A percentile compares a stretch with the other conserved stretches of the same genome.
Conservation (phyloP, 768 basidiomycete genomes). For the Infundibulicybe gibba region DNA sequence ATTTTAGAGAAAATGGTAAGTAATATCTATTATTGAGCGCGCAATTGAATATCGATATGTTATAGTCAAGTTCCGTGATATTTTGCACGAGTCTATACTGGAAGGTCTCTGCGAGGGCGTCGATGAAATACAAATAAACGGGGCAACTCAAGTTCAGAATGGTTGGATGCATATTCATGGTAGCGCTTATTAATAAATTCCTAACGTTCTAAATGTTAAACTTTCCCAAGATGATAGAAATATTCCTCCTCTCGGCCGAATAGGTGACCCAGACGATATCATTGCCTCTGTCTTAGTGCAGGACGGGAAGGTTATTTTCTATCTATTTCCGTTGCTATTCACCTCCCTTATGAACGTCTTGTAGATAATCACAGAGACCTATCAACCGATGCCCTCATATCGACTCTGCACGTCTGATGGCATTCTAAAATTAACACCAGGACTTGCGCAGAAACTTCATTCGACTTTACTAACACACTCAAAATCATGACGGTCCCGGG, state of each 20-base stretch:
- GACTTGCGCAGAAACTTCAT: slow-evolving; percentile 49
- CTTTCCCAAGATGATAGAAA: slow-evolving; percentile 62
- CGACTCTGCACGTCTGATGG: slow-evolving; percentile 78
- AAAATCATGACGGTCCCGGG: slow-evolving; percentile 20
- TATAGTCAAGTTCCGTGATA: slow-evolving; percentile 52
- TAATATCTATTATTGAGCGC: slow-evolving; percentile 1
- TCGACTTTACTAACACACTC: slow-evolving; percentile 27
- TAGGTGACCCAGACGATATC: slow-evolving; percentile 84
- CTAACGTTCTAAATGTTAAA: slow-evolving; percentile 1
- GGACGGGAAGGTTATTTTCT: slow-evolving; percentile 51
- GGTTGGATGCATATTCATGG: slow-evolving; percentile 91
- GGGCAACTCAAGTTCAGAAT: slow-evolving; percentile 58
- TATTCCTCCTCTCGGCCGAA: slow-evolving; percentile 66
- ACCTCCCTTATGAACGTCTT: neutral
- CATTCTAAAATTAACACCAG: slow-evolving; percentile 62
- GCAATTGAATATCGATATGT: neutral
- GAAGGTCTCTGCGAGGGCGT: slow-evolving; percentile 48
- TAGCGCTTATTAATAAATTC: slow-evolving; percentile 9
- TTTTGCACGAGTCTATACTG: slow-evolving; percentile 60
- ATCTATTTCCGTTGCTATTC: neutral
- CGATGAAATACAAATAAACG: slow-evolving; percentile 65
- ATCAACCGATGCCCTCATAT: slow-evolving; percentile 83
- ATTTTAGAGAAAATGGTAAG: slow-evolving; percentile 74
- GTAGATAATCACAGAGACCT: slow-evolving; percentile 68
- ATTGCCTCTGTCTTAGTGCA: slow-evolving; percentile 72